A percentile compares a stretch with the other conserved stretches of the same genome.
Evolutionary conservation across 176 grass and related monocot species (phyloP).

Genomic region (Musa troglodytarum): DNA sequence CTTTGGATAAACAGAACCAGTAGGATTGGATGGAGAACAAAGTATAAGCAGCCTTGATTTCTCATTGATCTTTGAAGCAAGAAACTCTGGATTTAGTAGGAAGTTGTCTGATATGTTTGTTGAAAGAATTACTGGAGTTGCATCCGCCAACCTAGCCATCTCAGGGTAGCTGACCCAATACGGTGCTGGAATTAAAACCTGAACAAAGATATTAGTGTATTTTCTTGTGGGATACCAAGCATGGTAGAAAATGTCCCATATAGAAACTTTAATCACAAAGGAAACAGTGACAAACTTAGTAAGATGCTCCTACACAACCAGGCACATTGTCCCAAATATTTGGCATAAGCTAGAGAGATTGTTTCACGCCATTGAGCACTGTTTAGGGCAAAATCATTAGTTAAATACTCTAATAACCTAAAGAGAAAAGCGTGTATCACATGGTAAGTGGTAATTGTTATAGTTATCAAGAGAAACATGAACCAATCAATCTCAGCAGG

Average conservation of each 20-base stretch:
- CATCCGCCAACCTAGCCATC: conserved; percentile 80
- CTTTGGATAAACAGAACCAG: conserved; percentile 85
- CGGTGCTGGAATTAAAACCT: conserved; percentile 89
- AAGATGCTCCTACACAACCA: neutral
- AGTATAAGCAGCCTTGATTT: conserved; percentile 82
- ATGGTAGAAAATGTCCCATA: neutral
- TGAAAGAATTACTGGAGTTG: conserved; percentile 67
- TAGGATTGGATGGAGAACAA: conserved; percentile 96
- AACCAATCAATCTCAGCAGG: no score
- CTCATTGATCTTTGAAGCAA: conserved; percentile 64
- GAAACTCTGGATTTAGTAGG: conserved; percentile 49
- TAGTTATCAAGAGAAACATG: no score
- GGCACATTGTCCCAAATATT: neutral
- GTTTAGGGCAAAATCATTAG: neutral
- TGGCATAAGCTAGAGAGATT: neutral
- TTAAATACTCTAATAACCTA: neutral
- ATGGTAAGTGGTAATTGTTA: no score
- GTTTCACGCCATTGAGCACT: neutral
- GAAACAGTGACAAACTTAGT: neutral
- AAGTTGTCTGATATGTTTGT: conserved; percentile 82
- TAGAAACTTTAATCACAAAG: neutral
- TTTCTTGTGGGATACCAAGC: neutral
- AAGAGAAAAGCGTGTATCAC: no score
- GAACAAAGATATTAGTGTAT: neutral
- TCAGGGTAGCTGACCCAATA: conserved; percentile 95